phyloP scores from a whole-genome alignment of 2,329 filamentous ascomycete genomes.

The Coniochaeta prunicola region DNA sequence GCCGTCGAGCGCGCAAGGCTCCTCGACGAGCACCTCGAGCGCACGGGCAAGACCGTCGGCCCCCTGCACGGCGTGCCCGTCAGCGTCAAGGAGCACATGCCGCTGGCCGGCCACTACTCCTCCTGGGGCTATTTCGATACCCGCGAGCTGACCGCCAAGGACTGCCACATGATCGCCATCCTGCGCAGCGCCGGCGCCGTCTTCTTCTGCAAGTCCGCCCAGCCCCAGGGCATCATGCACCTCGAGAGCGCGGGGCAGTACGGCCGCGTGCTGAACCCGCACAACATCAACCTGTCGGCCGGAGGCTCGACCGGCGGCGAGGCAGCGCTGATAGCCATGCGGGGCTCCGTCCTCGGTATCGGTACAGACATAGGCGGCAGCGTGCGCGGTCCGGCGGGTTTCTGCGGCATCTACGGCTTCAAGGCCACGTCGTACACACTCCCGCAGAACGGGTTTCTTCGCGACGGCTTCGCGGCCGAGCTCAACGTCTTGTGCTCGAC shows the following conservation, averaged over 20 bases:
- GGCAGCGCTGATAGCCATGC: neutral
- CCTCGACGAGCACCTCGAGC: conserved; percentile 1
- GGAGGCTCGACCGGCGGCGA: conserved; percentile 1
- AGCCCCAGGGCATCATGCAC: conserved; percentile 8
- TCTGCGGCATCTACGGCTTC: conserved; percentile 15
- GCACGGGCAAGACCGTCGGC: neutral
- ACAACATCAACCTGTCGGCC: conserved; percentile 1
- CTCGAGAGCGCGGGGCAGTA: neutral
- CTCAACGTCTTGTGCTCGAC: conserved; percentile 25
- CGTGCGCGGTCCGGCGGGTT: neutral
- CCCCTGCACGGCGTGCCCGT: conserved; percentile 3
- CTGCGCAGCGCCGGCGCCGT: conserved; percentile 10
- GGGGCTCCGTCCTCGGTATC: neutral
- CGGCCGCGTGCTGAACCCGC: neutral
- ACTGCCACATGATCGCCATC: conserved; percentile 9
- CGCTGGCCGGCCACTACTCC: neutral
- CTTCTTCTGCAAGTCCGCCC: conserved; percentile 11
- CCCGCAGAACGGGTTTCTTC: conserved; percentile 17
- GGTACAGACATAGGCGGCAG: neutral
- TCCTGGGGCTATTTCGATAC: neutral
- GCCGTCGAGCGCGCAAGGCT: neutral
- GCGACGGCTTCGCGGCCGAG: conserved; percentile 18
- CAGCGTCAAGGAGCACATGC: conserved; percentile 1
- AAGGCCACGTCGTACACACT: conserved; percentile 16
- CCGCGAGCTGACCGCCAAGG: neutral